Percentiles rank a stretch among this genome's conserved stretches.
Conservation (phyloP, 139 green algal genomes). For the Penium margaritaceum region DNA sequence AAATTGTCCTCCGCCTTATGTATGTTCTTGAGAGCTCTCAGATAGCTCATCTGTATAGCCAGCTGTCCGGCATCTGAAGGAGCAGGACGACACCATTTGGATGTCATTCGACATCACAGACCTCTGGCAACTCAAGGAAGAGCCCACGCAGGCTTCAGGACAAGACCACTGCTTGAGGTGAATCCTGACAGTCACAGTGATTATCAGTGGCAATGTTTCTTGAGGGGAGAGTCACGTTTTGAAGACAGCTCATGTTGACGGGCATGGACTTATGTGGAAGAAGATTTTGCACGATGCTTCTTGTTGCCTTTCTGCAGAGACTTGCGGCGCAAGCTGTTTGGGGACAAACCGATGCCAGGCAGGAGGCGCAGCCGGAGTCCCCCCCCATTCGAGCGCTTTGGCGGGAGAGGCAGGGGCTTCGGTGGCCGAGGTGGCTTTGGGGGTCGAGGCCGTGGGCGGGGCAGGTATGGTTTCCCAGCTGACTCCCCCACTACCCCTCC, state of each 20-base stretch:
- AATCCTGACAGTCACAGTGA: neutral
- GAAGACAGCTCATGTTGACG: neutral
- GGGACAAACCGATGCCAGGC: conserved; percentile 28
- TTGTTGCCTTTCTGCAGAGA: conserved; percentile 36
- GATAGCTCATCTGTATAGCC: no score
- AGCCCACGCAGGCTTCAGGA: no score
- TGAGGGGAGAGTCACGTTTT: neutral
- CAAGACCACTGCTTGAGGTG: no score
- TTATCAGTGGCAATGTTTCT: neutral
- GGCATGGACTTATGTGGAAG: neutral
- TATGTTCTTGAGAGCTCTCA: neutral
- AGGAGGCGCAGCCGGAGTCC: conserved; percentile 30
- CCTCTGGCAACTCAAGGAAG: no score
- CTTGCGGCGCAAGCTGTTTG: conserved; percentile 45
- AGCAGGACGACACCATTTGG: no score
- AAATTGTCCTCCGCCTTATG: neutral
- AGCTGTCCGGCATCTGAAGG: neutral
- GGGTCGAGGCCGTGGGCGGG: conserved; percentile 5
- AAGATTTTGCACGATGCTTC: conserved; percentile 7
- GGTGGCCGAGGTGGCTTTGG: conserved; percentile 2
- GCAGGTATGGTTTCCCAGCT: no score
- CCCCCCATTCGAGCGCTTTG: neutral
- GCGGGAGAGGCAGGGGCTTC: neutral
- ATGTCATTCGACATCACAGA: no score
- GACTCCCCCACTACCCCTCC: no score